Conservation (phyloP, 2,329 filamentous ascomycete species). For the Nigrospora oryzae region DNA sequence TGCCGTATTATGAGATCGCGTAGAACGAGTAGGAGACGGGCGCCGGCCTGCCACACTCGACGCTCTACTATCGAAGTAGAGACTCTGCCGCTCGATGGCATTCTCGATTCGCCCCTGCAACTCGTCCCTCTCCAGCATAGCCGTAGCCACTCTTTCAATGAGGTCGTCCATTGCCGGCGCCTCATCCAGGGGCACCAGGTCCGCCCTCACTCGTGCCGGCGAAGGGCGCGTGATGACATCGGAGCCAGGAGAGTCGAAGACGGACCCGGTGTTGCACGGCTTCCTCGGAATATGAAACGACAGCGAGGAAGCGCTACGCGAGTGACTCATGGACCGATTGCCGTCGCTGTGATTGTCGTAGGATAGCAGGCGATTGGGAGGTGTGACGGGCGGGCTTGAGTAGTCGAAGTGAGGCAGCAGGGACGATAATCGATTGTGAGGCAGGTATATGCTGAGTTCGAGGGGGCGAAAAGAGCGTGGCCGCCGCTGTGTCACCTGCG, state of each 20-base stretch:
- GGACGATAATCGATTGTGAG: constrained; percentile 42
- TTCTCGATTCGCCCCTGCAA: constrained; percentile 52
- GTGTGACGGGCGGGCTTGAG: constrained; percentile 22
- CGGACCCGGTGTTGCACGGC: constrained; percentile 23
- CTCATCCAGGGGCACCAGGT: constrained; percentile 25
- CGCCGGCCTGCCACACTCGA: constrained; percentile 35
- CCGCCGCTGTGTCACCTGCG: constrained; percentile 16
- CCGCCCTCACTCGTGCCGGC: constrained; percentile 34
- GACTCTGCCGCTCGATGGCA: constrained; percentile 50
- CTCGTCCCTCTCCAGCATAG: constrained; percentile 49
- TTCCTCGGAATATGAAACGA: constrained; percentile 49
- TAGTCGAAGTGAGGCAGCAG: constrained; percentile 43
- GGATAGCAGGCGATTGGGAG: constrained; percentile 29
- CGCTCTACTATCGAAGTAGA: constrained; percentile 44
- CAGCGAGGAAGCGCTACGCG: constrained; percentile 40
- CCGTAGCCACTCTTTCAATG: constrained; percentile 46
- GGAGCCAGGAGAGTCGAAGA: constrained; percentile 20
- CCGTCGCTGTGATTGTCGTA: constrained; percentile 23
- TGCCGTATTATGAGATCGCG: constrained; percentile 10
- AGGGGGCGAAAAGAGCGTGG: constrained; percentile 41
- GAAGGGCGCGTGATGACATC: constrained; percentile 31
- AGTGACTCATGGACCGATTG: constrained; percentile 25
- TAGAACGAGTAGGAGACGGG: background rate
- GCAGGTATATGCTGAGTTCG: constrained; percentile 45
- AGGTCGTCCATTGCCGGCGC: constrained; percentile 37